A percentile compares a stretch with the other conserved stretches of the same genome.
phyloP scores from a whole-genome alignment of 352 stramenopile genomes.

The Pythium utonaiense region DNA sequence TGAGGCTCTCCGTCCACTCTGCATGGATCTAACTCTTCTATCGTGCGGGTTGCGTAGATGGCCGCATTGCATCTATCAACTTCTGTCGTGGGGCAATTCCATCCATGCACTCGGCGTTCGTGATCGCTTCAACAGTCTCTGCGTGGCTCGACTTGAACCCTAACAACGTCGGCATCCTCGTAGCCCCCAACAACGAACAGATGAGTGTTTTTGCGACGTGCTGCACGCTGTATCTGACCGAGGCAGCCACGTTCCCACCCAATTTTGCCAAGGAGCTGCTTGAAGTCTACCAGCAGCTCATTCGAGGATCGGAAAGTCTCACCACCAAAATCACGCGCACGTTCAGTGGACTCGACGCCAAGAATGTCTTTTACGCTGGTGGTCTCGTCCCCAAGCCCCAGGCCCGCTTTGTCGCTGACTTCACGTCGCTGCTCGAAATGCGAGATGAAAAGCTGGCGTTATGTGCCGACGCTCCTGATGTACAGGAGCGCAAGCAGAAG shows the following conservation, averaged over 20 bases:
- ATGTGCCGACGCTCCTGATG: slow-evolving; percentile 36
- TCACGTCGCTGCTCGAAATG: slow-evolving; percentile 71
- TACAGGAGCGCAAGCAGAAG: slow-evolving; percentile 73
- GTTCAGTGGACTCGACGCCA: slow-evolving; percentile 65
- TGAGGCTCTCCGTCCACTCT: neutral
- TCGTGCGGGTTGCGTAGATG: slow-evolving; percentile 38
- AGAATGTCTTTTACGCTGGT: slow-evolving; percentile 63
- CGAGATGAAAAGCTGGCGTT: slow-evolving; percentile 57
- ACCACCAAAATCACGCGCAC: slow-evolving; percentile 70
- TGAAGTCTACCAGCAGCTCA: slow-evolving; percentile 72
- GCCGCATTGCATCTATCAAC: slow-evolving; percentile 75
- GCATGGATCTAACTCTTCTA: neutral
- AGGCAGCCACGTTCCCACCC: slow-evolving; percentile 57
- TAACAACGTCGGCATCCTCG: slow-evolving; percentile 71
- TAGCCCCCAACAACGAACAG: slow-evolving; percentile 84
- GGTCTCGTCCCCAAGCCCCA: slow-evolving; percentile 67
- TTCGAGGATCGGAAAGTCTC: slow-evolving; percentile 72
- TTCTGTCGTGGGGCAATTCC: slow-evolving; percentile 67
- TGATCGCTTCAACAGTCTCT: slow-evolving; percentile 76
- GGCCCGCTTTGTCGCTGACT: slow-evolving; percentile 75
- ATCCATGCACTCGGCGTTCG: slow-evolving; percentile 84
- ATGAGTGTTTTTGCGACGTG: slow-evolving; percentile 88
- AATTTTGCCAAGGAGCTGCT: slow-evolving; percentile 73
- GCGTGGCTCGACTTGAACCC: slow-evolving; percentile 79
- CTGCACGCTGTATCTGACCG: slow-evolving; percentile 76